Percentiles rank a stretch among this genome's conserved stretches.
These are phyloP conservation scores for Mycena galericulata DNA, from an alignment of 768 basidiomycete genomes.

Conservation along the genomic window DNA sequence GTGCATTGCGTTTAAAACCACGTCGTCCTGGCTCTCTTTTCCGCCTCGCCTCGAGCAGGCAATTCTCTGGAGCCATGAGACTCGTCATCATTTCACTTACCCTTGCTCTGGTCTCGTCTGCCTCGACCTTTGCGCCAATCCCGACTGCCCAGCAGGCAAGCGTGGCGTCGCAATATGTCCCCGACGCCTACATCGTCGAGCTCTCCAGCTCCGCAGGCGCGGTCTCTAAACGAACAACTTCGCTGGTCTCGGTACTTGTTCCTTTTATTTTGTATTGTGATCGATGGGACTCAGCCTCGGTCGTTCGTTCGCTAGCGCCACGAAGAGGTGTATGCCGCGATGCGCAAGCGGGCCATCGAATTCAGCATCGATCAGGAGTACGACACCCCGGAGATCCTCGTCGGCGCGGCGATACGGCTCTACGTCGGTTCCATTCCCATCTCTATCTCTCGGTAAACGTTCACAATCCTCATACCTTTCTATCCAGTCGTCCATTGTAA, in stretches of 20 bases:
- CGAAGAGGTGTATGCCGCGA: constrained; percentile 47
- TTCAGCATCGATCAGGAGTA: constrained; percentile 49
- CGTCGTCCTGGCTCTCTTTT: not conserved
- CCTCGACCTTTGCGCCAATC: constrained; percentile 12
- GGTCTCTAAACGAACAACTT: not conserved
- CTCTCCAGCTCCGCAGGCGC: not conserved
- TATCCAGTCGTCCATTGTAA: constrained; percentile 20
- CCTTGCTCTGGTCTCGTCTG: constrained; percentile 13
- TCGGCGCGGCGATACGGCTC: constrained; percentile 55
- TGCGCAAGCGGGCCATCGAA: constrained; percentile 41
- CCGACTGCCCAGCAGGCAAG: constrained; percentile 22
- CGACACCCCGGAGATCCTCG: constrained; percentile 51
- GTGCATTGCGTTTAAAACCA: constrained; percentile 12
- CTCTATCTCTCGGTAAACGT: not conserved
- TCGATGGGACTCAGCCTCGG: not conserved
- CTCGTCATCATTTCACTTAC: not conserved
- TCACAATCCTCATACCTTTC: not conserved
- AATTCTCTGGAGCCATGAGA: constrained; percentile 5
- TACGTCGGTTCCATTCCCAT: too few species aligned
- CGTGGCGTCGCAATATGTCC: constrained; percentile 19
- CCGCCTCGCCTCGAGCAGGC: constrained; percentile 11
- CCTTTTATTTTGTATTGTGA: not conserved
- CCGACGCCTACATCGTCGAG: constrained; percentile 26
- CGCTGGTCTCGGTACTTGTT: constrained; percentile 8
- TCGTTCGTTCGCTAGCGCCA: constrained; percentile 43